phyloP scores from a whole-genome alignment of 169 alveolate species.

The Plasmodium billcollinsi region DNA sequence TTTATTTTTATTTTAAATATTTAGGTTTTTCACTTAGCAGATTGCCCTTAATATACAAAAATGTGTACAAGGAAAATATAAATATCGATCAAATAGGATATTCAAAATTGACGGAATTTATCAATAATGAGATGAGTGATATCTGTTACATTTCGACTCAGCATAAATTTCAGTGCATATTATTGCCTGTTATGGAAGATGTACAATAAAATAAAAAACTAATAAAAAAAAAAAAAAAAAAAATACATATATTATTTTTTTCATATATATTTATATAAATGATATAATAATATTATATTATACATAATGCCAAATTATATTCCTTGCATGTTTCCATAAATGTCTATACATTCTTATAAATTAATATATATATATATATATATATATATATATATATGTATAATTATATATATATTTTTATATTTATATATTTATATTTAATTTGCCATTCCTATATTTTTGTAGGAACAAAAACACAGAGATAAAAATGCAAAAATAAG shows the following conservation, averaged over 20 bases:
- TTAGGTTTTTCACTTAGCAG: constrained; percentile 69
- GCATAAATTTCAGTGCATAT: constrained; percentile 59
- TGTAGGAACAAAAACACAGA: constrained; percentile 64
- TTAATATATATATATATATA: not conserved
- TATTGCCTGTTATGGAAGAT: constrained; percentile 60
- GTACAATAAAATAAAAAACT: constrained; percentile 4
- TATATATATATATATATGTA: not conserved
- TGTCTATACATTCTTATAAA: not conserved
- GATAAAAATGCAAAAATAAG: constrained; percentile 62
- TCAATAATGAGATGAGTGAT: constrained; percentile 77
- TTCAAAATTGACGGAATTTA: constrained; percentile 81
- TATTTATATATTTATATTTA: not conserved
- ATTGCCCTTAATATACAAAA: constrained; percentile 80
- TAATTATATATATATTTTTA: no score
- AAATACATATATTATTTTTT: not conserved
- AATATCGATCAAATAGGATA: constrained; percentile 80
- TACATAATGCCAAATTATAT: no score
- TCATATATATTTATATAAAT: not conserved
- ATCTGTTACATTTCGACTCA: constrained; percentile 68
- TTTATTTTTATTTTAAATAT: not conserved
- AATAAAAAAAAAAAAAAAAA: constrained; percentile 19
- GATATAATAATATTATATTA: not conserved
- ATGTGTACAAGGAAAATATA: constrained; percentile 74
- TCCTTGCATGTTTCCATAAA: not conserved
- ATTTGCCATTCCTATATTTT: not conserved